Evolutionary conservation across 1,139 yeast genomes (phyloP).

Genomic region (Zygotorulaspora mrakii): DNA sequence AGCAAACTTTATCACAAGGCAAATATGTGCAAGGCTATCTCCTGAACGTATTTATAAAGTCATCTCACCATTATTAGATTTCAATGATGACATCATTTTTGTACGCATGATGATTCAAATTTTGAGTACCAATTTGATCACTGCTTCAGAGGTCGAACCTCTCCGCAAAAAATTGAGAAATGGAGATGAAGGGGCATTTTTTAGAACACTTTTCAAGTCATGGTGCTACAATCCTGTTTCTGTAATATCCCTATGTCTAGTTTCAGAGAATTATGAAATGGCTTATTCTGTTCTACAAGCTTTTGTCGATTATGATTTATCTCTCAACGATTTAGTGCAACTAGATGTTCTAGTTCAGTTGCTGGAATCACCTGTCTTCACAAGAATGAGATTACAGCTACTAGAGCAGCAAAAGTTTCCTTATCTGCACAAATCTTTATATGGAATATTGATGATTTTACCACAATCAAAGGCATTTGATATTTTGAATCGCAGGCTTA

Average conservation of each 20-base stretch:
- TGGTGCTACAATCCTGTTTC: slow-evolving; percentile 96
- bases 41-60: slow-evolving; percentile 82
- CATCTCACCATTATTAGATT: slow-evolving; percentile 69
- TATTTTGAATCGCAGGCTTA: slow-evolving; percentile 71
- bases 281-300: slow-evolving; percentile 77
- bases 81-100: slow-evolving; percentile 63
- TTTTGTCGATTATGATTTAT: slow-evolving; percentile 64
- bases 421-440: slow-evolving; percentile 77
- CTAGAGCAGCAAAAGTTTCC: slow-evolving; percentile 85
- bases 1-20: slow-evolving; percentile 81
- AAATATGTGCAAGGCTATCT: slow-evolving; percentile 74
- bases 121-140: slow-evolving; percentile 79
- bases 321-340: slow-evolving; percentile 68
- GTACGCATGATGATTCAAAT: slow-evolving; percentile 81
- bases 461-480: slow-evolving; percentile 96
- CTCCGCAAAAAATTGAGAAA: slow-evolving; percentile 66
- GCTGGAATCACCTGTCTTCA: slow-evolving; percentile 84
- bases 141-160: slow-evolving; percentile 74
- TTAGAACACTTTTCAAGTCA: slow-evolving; percentile 73
- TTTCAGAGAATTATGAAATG: slow-evolving; percentile 85
- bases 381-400: slow-evolving; percentile 78
- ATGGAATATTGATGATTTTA: slow-evolving; percentile 87
- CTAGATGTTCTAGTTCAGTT: slow-evolving; percentile 77
- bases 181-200: slow-evolving; percentile 65
- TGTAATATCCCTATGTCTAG: slow-evolving; percentile 75